These are phyloP conservation scores for Mucor plumbeus DNA, from an alignment of 371 early-diverging fungal genomes.

Conservation along the genomic window DNA sequence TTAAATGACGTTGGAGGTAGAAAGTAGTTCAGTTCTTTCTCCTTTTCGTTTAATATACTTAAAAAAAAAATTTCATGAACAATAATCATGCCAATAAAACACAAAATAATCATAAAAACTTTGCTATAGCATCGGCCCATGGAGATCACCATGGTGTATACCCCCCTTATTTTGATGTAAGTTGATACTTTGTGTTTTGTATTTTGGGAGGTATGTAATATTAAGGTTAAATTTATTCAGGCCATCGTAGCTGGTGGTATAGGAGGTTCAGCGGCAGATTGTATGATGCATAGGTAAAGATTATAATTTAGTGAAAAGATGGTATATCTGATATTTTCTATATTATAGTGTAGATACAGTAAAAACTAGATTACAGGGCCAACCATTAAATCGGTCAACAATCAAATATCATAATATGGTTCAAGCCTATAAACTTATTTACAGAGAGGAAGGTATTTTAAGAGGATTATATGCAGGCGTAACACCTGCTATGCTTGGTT, in stretches of 20 bases:
- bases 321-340: conserved; percentile 52
- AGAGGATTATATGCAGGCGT: conserved; percentile 79
- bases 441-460: conserved; percentile 69
- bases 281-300: conserved; percentile 73
- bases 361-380: conserved; percentile 80
- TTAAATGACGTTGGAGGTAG: not conserved
- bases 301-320: no score
- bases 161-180: conserved; percentile 59
- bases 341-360: conserved; percentile 76
- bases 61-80: not conserved
- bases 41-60: not conserved
- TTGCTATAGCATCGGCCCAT: conserved; percentile 36
- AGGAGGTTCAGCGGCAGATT: conserved; percentile 76
- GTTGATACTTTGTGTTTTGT: not conserved
- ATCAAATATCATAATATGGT: conserved; percentile 66
- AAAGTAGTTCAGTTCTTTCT: not conserved
- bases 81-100: conserved; percentile 8
- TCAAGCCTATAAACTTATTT: conserved; percentile 68
- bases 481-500: conserved; percentile 77
- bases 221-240: conserved; percentile 29
- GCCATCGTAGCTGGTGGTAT: conserved; percentile 72
- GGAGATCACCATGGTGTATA: conserved; percentile 32
- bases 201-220: not conserved
- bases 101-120: conserved; percentile 11
- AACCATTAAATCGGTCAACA: conserved; percentile 56